Percentiles rank a stretch among this genome's conserved stretches.
phyloP scores from a whole-genome alignment of 2,329 filamentous ascomycete genomes.

The Aschersonia sp. region DNA sequence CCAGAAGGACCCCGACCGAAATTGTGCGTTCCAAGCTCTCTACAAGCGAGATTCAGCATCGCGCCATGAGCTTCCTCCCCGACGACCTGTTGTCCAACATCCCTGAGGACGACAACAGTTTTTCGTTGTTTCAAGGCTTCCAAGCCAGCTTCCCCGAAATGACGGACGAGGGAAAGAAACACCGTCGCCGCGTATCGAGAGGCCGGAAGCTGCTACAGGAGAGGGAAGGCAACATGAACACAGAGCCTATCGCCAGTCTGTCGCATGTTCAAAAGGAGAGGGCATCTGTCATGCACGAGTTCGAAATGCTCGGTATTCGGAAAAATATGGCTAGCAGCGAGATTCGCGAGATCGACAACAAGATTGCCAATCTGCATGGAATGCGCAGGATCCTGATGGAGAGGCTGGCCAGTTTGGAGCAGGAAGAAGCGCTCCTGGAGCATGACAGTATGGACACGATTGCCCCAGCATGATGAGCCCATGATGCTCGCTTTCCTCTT shows the following conservation, averaged over 20 bases:
- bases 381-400: conserved; percentile 91
- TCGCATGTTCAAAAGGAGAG: conserved; percentile 68
- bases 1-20: conserved; percentile 83
- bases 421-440: conserved; percentile 81
- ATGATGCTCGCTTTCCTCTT: too few relatives aligned
- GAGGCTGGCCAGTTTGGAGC: conserved; percentile 69
- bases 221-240: conserved; percentile 35
- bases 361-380: conserved; percentile 80
- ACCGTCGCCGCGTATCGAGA: conserved; percentile 55
- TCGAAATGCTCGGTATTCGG: conserved; percentile 81
- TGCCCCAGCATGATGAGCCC: too few relatives aligned
- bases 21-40: conserved; percentile 85
- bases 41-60: conserved; percentile 82
- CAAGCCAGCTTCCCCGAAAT: conserved; percentile 70
- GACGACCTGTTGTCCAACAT: conserved; percentile 85
- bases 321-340: conserved; percentile 98
- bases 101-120: conserved; percentile 70
- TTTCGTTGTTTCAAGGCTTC: conserved; percentile 94
- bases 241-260: conserved; percentile 50
- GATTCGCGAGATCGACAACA: conserved; percentile 92
- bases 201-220: conserved; percentile 58
- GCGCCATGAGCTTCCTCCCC: conserved; percentile 73
- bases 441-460: conserved; percentile 52
- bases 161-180: conserved; percentile 55
- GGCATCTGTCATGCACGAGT: conserved; percentile 61